A percentile compares a stretch with the other conserved stretches of the same genome.
Evolutionary conservation across 331 rosid genomes (phyloP).

Genomic region (Rosa hybrid): DNA sequence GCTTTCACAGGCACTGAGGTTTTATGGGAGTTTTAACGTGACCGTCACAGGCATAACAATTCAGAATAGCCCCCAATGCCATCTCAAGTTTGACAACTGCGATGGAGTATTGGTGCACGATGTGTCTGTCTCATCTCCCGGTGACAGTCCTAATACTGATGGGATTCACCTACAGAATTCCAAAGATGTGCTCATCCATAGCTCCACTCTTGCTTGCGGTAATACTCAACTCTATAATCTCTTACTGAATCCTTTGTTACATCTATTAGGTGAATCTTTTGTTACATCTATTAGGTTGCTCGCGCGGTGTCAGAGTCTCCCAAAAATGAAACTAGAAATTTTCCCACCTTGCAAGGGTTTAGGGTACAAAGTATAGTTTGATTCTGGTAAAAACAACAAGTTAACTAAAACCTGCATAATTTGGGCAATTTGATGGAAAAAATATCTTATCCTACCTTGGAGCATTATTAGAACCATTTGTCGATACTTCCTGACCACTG

Average conservation of each 20-base stretch:
- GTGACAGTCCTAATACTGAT: conserved; percentile 87
- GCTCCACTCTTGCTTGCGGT: conserved; percentile 78
- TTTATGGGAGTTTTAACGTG: conserved; percentile 82
- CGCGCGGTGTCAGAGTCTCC: background rate
- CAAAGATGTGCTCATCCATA: conserved; percentile 69
- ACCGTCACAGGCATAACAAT: conserved; percentile 87
- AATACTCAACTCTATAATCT: conserved; percentile 25
- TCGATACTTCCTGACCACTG: conserved; percentile 27
- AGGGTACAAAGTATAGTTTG: background rate
- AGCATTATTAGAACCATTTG: conserved; percentile 6
- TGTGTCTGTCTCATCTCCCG: conserved; percentile 76
- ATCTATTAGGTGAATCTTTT: background rate
- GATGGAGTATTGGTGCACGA: conserved; percentile 79
- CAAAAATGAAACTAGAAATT: background rate
- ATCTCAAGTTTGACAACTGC: conserved; percentile 95
- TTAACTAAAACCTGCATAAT: background rate
- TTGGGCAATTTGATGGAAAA: conserved; percentile 25
- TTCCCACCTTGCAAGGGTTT: background rate
- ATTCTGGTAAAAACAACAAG: background rate
- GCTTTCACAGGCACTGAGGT: conserved; percentile 76
- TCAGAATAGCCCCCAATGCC: conserved; percentile 89
- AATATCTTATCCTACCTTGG: conserved; percentile 42
- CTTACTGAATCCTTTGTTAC: background rate
- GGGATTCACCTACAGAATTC: conserved; percentile 99
- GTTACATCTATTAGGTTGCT: background rate